phyloP scores from a whole-genome alignment of 257 asterid genomes.

The Hygrophila difformis region DNA sequence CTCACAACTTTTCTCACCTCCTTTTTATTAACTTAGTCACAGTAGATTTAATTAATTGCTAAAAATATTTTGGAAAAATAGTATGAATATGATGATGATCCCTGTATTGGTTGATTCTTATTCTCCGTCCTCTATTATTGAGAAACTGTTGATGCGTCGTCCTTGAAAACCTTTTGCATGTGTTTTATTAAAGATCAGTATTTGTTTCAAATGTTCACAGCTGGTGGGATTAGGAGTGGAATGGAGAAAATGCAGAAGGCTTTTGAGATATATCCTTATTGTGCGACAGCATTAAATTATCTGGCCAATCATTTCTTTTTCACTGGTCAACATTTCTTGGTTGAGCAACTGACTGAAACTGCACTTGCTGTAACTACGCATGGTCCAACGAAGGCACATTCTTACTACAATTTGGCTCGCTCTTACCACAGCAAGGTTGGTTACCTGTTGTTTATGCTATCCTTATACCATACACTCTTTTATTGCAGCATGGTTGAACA shows the following conservation, averaged over 20 bases:
- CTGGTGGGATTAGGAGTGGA: constrained; percentile 59
- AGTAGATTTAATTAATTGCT: too few species aligned
- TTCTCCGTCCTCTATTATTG: not conserved
- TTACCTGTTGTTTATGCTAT: not conserved
- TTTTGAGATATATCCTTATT: constrained; percentile 86
- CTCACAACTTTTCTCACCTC: too few species aligned
- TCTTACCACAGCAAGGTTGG: constrained; percentile 96
- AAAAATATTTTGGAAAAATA: not conserved
- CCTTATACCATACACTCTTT: constrained; percentile 8
- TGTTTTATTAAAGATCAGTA: constrained; percentile 11
- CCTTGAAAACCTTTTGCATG: constrained; percentile 2
- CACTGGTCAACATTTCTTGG: constrained; percentile 95
- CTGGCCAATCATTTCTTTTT: constrained; percentile 97
- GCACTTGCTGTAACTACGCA: constrained; percentile 89
- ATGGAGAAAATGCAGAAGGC: constrained; percentile 94
- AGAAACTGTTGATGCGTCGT: not conserved
- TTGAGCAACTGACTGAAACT: constrained; percentile 95
- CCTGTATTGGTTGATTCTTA: not conserved
- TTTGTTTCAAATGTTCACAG: constrained; percentile 38
- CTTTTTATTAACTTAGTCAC: too few species aligned
- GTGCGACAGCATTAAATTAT: constrained; percentile 87
- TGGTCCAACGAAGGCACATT: constrained; percentile 98
- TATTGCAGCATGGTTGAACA: constrained; percentile 9
- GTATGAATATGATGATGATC: too few species aligned
- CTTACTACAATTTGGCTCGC: constrained; percentile 97